phyloP scores from a whole-genome alignment of 1,139 yeast genomes.

The Blastobotrys arbuscula region DNA sequence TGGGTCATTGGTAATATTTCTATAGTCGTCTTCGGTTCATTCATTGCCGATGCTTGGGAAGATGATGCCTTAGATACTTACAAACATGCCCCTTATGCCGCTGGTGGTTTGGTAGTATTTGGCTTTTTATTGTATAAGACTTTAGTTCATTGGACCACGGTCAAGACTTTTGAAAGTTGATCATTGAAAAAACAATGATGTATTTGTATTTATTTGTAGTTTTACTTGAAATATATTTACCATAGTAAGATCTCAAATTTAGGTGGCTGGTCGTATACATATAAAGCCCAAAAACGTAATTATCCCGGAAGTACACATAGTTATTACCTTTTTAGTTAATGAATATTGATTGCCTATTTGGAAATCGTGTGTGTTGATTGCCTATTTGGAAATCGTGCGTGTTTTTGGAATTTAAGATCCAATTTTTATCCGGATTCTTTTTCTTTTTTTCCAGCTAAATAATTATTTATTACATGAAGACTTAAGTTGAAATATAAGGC shows the following conservation, averaged over 20 bases:
- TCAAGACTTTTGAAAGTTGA: not conserved
- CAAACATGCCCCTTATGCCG: not conserved
- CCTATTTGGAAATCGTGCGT: too few species aligned
- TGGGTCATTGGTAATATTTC: not conserved
- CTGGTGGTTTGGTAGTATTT: not conserved
- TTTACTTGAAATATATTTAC: not conserved
- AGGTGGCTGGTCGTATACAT: too few species aligned
- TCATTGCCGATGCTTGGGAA: slow-evolving; percentile 2
- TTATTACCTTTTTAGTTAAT: too few species aligned
- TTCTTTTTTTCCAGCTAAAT: too few species aligned
- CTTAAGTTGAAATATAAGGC: too few species aligned
- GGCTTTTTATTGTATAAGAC: not conserved
- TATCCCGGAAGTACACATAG: too few species aligned
- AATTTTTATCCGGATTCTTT: too few species aligned
- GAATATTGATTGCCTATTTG: not conserved
- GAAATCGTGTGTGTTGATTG: not conserved
- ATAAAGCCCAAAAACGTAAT: too few species aligned
- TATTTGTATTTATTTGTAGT: not conserved
- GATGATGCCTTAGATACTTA: not conserved
- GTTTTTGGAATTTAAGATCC: too few species aligned
- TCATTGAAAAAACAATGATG: not conserved
- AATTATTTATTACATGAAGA: too few species aligned
- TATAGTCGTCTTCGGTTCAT: not conserved
- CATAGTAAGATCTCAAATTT: not conserved
- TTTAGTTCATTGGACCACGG: not conserved